These are phyloP conservation scores for Blastosporella zonata DNA, from an alignment of 1,284 basidiomycete genomes.

Conservation along the genomic window DNA sequence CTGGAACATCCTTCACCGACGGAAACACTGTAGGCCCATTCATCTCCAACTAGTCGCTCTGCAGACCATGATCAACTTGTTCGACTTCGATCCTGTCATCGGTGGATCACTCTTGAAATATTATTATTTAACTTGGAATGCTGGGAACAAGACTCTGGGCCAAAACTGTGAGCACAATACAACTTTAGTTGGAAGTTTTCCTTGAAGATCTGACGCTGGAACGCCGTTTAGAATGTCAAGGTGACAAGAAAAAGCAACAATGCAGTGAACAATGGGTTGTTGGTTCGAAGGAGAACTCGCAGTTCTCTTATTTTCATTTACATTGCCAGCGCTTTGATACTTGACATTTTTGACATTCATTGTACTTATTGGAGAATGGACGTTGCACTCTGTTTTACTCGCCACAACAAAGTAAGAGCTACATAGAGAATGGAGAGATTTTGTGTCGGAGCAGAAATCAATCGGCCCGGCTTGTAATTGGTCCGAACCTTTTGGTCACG, in stretches of 20 bases:
- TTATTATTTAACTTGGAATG: conserved; percentile 26
- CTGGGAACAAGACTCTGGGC: conserved; percentile 10
- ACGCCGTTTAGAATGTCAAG: background rate
- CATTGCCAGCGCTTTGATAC: background rate
- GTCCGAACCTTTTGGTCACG: too few relatives aligned
- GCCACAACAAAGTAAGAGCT: too few relatives aligned
- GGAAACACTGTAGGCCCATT: conserved; percentile 41
- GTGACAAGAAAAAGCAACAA: background rate
- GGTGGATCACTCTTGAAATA: conserved; percentile 40
- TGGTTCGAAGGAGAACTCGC: too few relatives aligned
- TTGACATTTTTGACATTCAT: too few relatives aligned
- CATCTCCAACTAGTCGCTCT: conserved; percentile 29
- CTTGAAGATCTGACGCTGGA: background rate
- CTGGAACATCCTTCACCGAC: conserved; percentile 37
- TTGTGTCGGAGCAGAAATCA: too few relatives aligned
- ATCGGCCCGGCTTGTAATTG: too few relatives aligned
- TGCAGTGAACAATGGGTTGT: background rate
- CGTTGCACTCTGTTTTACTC: too few relatives aligned
- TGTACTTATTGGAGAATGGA: too few relatives aligned
- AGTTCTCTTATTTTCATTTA: background rate
- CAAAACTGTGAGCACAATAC: conserved; percentile 1
- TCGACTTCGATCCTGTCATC: conserved; percentile 29
- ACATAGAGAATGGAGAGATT: too few relatives aligned
- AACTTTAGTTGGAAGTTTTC: background rate
- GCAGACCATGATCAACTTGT: conserved; percentile 43